Evolutionary conservation across 129 eudicot species (phyloP).

Genomic region (Mikania micrantha): DNA sequence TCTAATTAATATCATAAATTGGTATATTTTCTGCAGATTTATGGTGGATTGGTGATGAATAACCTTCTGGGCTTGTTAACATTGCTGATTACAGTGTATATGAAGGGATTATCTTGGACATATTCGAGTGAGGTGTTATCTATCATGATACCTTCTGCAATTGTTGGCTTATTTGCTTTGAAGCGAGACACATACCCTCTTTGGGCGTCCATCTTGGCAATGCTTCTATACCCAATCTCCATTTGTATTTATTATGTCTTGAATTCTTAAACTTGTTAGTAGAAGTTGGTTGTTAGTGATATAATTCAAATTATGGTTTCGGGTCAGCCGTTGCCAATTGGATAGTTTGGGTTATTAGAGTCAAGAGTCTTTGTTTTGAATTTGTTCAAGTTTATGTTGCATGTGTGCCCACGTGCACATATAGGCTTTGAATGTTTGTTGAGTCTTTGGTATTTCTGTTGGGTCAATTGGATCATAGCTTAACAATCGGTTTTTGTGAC

Average conservation of each 20-base stretch:
- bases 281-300: no score
- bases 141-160: constrained; percentile 35
- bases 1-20: background rate
- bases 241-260: constrained; percentile 2
- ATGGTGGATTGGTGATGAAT: constrained; percentile 50
- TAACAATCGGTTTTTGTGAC: no score
- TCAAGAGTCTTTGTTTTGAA: no score
- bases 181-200: constrained; percentile 36
- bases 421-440: no score
- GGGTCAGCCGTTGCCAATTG: no score
- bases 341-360: no score
- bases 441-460: no score
- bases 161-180: constrained; percentile 35
- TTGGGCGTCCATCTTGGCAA: constrained; percentile 40
- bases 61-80: constrained; percentile 41
- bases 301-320: no score
- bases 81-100: constrained; percentile 32
- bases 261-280: background rate
- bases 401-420: no score
- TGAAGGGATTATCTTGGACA: constrained; percentile 38
- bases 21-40: constrained; percentile 32
- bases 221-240: constrained; percentile 22
- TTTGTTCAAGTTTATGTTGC: no score
- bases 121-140: constrained; percentile 50
- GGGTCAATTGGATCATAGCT: no score